Base-by-base conservation (phyloP, 2,329 filamentous ascomycete genomes). In the Arthrobotrys iridis region DNA sequence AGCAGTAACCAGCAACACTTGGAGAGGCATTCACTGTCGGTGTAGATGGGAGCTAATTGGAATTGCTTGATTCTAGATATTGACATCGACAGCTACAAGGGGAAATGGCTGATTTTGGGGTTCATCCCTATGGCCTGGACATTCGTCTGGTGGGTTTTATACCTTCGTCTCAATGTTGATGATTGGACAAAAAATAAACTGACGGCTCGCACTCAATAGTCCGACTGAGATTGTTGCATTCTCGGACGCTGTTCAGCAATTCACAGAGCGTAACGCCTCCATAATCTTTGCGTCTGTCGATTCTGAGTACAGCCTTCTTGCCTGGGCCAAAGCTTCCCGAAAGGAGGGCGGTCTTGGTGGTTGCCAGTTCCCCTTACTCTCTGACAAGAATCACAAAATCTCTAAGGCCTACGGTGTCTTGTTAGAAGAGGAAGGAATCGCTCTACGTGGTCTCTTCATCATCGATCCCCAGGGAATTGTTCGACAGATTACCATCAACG, bases 111-210 rank as follows among this genome's bases (percentile, higher is more conserved):
- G 72, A 84, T 89, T 79, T 87, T 90, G 33, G 86, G 87, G 77
- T 90, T 90, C 84, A 87, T 89, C 81, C 88, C 88, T 68, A 88
- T 89, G 83, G 88, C 89, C 79, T 90, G 88, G 85, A 89, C 88
- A 78, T 90, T 89, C 78, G 87, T 90, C 80, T 90, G 88, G 79
- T 79, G 70, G 37, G 75, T 70, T 41, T 57, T 40, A 40, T 15
- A 37, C 40, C 20, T 18, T 24, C 24, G 41, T 22, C 15, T 40
- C 7, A 41, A 35, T 43, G 11, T 8, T 45, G 20, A 28, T 4
- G 33, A 52, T 24, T 1, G 20, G 11, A 26, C 18, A 5, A 24
- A 66, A 24, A 35, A 37, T 52, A 11, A 60, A 30, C 77, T 76
- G 41, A 77, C 57, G 20, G 13, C 41, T 83, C 87, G 26, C 88